phyloP scores from a whole-genome alignment of 2,329 filamentous ascomycete species.

The Talaromyces islandicus region DNA sequence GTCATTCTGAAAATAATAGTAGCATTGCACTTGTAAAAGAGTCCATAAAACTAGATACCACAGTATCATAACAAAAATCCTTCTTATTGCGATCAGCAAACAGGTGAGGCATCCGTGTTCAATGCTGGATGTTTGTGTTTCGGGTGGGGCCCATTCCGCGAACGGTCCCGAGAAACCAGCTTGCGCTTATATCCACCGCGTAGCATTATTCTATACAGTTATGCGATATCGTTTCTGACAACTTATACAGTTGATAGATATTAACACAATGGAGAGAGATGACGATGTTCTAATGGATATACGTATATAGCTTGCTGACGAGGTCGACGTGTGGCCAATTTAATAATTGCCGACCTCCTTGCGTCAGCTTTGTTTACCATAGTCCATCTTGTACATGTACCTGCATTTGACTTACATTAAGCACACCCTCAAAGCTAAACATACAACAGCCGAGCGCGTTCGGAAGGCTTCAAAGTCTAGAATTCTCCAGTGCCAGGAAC shows the following conservation, averaged over 20 bases:
- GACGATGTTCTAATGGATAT: neutral
- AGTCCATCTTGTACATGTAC: neutral
- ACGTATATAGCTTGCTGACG: neutral
- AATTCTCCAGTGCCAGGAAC: neutral
- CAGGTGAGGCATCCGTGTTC: neutral
- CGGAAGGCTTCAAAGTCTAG: neutral
- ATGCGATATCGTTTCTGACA: neutral
- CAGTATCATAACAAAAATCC: neutral
- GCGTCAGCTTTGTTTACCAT: neutral
- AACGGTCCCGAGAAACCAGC: neutral
- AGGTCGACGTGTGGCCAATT: neutral
- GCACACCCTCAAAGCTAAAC: neutral
- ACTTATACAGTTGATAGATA: neutral
- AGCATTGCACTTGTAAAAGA: neutral
- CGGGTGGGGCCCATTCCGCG: neutral
- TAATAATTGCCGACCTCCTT: neutral
- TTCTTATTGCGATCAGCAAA: neutral
- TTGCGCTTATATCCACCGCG: neutral
- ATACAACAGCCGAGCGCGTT: neutral
- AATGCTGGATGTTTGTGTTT: neutral
- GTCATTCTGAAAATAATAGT: neutral
- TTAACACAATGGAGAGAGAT: neutral
- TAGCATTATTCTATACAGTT: neutral
- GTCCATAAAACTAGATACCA: neutral
- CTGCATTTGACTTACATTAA: neutral